phyloP scores from a whole-genome alignment of 2,329 filamentous ascomycete species.

The Aspergillus caelatus region DNA sequence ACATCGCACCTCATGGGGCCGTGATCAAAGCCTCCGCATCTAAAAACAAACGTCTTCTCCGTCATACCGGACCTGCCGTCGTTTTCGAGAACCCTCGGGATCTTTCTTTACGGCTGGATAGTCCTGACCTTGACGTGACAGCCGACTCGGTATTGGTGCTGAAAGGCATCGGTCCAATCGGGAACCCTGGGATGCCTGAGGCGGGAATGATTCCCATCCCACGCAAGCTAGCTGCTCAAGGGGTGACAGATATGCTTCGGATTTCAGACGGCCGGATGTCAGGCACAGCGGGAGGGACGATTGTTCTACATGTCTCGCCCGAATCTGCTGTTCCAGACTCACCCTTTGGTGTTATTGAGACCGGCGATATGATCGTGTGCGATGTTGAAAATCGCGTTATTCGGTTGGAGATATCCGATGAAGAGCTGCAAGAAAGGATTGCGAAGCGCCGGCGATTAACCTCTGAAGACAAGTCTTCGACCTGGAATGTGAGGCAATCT shows the following conservation, averaged over 20 bases:
- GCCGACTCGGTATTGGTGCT: slow-evolving; percentile 51
- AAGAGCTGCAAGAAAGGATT: slow-evolving; percentile 46
- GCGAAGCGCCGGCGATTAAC: slow-evolving; percentile 10
- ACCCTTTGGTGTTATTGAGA: slow-evolving; percentile 51
- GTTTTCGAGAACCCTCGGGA: slow-evolving; percentile 54
- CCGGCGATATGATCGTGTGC: slow-evolving; percentile 52
- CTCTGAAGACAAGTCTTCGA: not conserved
- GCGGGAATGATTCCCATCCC: slow-evolving; percentile 56
- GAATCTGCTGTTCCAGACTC: slow-evolving; percentile 53
- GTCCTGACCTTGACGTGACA: slow-evolving; percentile 47
- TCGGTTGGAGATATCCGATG: slow-evolving; percentile 45
- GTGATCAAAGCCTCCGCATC: slow-evolving; percentile 56
- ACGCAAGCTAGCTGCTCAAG: slow-evolving; percentile 49
- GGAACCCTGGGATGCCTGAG: slow-evolving; percentile 58
- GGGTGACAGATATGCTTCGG: slow-evolving; percentile 57
- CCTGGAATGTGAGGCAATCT: slow-evolving; percentile 27
- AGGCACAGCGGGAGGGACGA: slow-evolving; percentile 59
- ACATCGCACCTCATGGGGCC: slow-evolving; percentile 53
- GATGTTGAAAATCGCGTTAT: slow-evolving; percentile 49
- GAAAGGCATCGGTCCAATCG: slow-evolving; percentile 54
- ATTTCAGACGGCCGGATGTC: slow-evolving; percentile 59
- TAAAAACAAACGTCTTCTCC: slow-evolving; percentile 49
- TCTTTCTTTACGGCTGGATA: slow-evolving; percentile 50
- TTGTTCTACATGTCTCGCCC: slow-evolving; percentile 57
- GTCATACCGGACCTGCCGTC: slow-evolving; percentile 49